These are phyloP conservation scores for Begonia fuchsioides DNA, from an alignment of 306 rosid genomes.

Conservation along the genomic window DNA sequence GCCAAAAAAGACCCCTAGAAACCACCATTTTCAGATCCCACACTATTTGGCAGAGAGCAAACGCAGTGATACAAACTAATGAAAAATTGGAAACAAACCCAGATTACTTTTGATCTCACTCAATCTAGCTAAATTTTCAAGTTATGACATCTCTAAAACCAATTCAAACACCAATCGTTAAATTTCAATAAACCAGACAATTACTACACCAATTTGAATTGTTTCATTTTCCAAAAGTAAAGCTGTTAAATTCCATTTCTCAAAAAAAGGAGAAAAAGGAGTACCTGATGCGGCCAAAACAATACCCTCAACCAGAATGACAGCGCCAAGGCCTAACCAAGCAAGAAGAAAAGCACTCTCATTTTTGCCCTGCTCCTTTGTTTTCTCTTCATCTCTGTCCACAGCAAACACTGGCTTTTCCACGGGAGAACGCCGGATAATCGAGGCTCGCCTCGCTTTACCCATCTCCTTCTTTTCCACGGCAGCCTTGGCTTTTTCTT, in stretches of 20 bases:
- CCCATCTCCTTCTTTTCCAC: slow-evolving; percentile 20
- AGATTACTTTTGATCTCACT: no score
- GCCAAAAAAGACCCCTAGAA: no score
- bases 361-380: slow-evolving; percentile 27
- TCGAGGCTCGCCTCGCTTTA: slow-evolving; percentile 47
- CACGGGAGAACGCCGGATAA: slow-evolving; percentile 68
- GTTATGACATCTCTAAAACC: background rate
- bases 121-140: background rate
- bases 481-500: slow-evolving; percentile 1
- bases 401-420: slow-evolving; percentile 42
- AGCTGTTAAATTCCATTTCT: no score
- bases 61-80: no score
- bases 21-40: no score
- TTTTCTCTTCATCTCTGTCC: slow-evolving; percentile 24
- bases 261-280: background rate
- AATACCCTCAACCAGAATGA: slow-evolving; percentile 64
- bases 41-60: no score
- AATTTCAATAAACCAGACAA: background rate
- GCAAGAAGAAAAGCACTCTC: slow-evolving; percentile 71
- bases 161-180: background rate
- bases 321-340: slow-evolving; percentile 63
- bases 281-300: slow-evolving; percentile 73
- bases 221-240: background rate
- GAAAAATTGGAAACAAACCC: no score
- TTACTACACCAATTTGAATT: background rate